A percentile compares a stretch with the other conserved stretches of the same genome.
Evolutionary conservation across 495 filamentous ascomycete species (phyloP).

Genomic region (Tirmania nivea): DNA sequence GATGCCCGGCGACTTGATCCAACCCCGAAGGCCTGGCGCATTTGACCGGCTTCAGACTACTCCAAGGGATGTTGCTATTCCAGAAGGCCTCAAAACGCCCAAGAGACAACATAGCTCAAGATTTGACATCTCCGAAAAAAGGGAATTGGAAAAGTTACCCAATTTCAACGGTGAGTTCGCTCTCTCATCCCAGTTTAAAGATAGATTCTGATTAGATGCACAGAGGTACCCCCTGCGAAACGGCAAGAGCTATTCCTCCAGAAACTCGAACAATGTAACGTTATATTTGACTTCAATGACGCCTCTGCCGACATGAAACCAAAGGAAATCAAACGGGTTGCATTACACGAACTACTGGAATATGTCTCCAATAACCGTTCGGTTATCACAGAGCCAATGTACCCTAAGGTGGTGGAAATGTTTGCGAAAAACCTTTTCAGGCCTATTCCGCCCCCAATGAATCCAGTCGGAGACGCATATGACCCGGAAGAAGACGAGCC

Average conservation of each 20-base stretch:
- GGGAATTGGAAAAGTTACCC: constrained; percentile 88
- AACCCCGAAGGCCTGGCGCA: constrained; percentile 63
- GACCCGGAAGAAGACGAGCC: constrained; percentile 98
- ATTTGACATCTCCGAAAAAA: constrained; percentile 91
- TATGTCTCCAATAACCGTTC: constrained; percentile 97
- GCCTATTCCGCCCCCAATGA: constrained; percentile 89
- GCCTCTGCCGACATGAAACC: constrained; percentile 97
- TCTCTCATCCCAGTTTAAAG: not conserved
- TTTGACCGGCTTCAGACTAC: constrained; percentile 83
- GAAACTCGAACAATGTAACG: constrained; percentile 99
- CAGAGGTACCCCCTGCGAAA: constrained; percentile 76
- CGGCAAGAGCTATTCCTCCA: constrained; percentile 98
- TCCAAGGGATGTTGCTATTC: constrained; percentile 59
- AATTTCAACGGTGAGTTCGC: constrained; percentile 50
- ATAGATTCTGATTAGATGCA: not conserved
- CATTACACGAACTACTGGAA: constrained; percentile 87
- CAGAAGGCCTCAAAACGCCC: constrained; percentile 84
- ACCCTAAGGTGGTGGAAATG: constrained; percentile 95
- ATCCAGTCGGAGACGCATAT: constrained; percentile 94
- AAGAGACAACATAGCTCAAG: constrained; percentile 92
- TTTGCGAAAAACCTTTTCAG: constrained; percentile 97
- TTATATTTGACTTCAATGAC: constrained; percentile 99
- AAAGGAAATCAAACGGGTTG: constrained; percentile 98
- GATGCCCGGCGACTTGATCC: constrained; percentile 93
- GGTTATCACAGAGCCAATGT: constrained; percentile 98